These are phyloP conservation scores for Selaginella moellendorffii DNA, from an alignment of 75 land plant genomes.

Conservation along the genomic window DNA sequence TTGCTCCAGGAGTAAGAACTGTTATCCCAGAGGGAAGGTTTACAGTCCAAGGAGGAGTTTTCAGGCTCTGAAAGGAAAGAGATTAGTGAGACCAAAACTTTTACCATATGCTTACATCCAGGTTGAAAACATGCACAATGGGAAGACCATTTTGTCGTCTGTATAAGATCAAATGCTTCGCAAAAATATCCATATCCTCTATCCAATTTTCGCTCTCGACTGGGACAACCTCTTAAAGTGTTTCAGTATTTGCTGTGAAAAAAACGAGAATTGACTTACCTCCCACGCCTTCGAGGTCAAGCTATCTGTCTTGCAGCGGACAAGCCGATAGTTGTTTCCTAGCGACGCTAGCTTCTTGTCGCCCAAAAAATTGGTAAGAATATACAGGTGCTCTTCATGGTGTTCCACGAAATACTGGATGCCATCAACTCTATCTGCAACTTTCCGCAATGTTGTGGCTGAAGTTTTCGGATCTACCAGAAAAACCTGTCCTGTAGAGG, in stretches of 20 bases:
- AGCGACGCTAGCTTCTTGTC: slow-evolving; percentile 7
- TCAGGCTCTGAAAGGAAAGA: not conserved
- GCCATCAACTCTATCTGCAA: slow-evolving; percentile 45
- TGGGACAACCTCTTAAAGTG: slow-evolving; percentile 41
- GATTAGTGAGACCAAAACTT: not conserved
- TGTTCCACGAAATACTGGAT: slow-evolving; percentile 91
- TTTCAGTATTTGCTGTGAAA: not conserved
- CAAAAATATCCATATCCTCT: slow-evolving; percentile 87
- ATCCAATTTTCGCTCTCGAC: slow-evolving; percentile 35
- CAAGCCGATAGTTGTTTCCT: slow-evolving; percentile 43
- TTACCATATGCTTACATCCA: slow-evolving; percentile 12
- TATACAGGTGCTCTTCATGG: slow-evolving; percentile 63
- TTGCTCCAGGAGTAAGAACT: slow-evolving; percentile 54
- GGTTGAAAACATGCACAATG: slow-evolving; percentile 45
- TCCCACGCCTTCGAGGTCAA: slow-evolving; percentile 43
- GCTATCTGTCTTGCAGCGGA: slow-evolving; percentile 41
- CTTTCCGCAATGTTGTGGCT: slow-evolving; percentile 26
- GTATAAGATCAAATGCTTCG: slow-evolving; percentile 63
- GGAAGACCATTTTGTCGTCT: slow-evolving; percentile 39
- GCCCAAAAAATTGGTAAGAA: slow-evolving; percentile 68
- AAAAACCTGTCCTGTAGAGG: slow-evolving; percentile 66
- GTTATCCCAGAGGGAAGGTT: slow-evolving; percentile 48
- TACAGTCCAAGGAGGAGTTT: slow-evolving; percentile 18
- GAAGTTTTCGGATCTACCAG: slow-evolving; percentile 48
- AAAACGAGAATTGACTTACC: slow-evolving; percentile 28